Conservation (phyloP, 1,284 basidiomycete genomes). For the Cystobasidiaceae sp. region DNA sequence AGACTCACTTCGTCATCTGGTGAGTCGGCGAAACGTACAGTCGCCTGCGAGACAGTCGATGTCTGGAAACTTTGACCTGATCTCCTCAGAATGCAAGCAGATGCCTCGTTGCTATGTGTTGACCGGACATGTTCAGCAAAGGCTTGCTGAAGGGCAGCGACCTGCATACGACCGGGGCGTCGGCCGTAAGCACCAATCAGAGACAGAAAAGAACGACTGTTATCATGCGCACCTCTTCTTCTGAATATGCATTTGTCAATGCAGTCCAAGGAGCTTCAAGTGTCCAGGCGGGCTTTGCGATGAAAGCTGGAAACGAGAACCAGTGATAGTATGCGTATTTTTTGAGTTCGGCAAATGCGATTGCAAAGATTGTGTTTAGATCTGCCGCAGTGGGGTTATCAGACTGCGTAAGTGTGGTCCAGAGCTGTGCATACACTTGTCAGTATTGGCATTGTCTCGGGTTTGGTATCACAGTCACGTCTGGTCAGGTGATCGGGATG, state of each 20-base stretch:
- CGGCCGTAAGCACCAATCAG: conserved; percentile 46
- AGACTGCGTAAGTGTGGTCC: conserved; percentile 32
- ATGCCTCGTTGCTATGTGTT: not conserved
- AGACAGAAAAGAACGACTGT: no score
- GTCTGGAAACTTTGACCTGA: not conserved
- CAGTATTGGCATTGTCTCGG: no score
- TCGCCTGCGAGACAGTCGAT: conserved; percentile 2
- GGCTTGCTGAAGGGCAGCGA: not conserved
- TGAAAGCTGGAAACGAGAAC: conserved; percentile 92
- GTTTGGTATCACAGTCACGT: no score
- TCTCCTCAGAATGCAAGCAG: conserved; percentile 4
- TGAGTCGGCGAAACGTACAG: not conserved
- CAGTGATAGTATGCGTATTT: conserved; percentile 97
- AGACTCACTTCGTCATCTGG: conserved; percentile 5
- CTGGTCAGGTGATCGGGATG: no score
- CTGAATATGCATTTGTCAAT: no score
- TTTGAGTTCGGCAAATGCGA: conserved; percentile 94
- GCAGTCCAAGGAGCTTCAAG: conserved; percentile 48
- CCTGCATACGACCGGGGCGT: conserved; percentile 22
- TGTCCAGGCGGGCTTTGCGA: conserved; percentile 81
- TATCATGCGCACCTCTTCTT: no score
- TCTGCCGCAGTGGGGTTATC: conserved; percentile 26
- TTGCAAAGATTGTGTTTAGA: conserved; percentile 74
- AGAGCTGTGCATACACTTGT: conserved; percentile 19
- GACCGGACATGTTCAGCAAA: not conserved